Evolutionary conservation across 1,139 yeast species (phyloP), one percentile per base, ranked within the genome.

Genomic region (Wickerhamomyces sp.): DNA sequence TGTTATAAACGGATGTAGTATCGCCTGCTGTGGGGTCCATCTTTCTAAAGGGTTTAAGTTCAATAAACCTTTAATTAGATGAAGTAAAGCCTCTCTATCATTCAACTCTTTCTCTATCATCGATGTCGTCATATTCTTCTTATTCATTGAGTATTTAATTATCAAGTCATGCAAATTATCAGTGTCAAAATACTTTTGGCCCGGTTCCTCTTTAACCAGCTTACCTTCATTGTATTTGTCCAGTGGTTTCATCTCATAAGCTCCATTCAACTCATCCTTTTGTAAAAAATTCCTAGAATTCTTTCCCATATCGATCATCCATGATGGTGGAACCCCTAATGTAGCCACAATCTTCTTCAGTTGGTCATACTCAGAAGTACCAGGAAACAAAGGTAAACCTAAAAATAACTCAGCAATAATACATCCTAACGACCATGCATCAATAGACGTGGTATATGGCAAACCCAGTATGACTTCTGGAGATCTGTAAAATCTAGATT

Each of bases 361-460:
- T 61, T 90, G 97, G 58, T 92, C 89, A 62, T 83, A 92, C 61
- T 92, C 98, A 0, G 96, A 86, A 5, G 90, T 76, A 3, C 98
- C 98, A 0, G 99, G 97, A 55, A 92, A 89, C 54, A 92, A 72
- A 1, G 99, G 99, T 41, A 92, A 70, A 1, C 99, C 99, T 40
- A 92, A 64, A 54, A 89, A 92, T 40, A 92, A 66, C 59, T 92
- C 99, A 1, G 96, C 97, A 27, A 90, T 83, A 39, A 94, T 92
- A 66, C 99, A 92, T 2, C 98, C 99, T 33, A 92, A 68, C 2
- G 97, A 89, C 99, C 99, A 92, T 90, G 92, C 89, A 61, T 92
- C 99, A 42, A 92, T 92, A 8, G 96, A 81, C 17, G 95, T 81
- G 0, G 96, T 85, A 54, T 84, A 85, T 5, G 96, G 96, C 35